A percentile compares a stretch with the other conserved stretches of the same genome.
These are phyloP conservation scores for Trebouxia sp. DNA, from an alignment of 139 green algal genomes.

Conservation along the genomic window DNA sequence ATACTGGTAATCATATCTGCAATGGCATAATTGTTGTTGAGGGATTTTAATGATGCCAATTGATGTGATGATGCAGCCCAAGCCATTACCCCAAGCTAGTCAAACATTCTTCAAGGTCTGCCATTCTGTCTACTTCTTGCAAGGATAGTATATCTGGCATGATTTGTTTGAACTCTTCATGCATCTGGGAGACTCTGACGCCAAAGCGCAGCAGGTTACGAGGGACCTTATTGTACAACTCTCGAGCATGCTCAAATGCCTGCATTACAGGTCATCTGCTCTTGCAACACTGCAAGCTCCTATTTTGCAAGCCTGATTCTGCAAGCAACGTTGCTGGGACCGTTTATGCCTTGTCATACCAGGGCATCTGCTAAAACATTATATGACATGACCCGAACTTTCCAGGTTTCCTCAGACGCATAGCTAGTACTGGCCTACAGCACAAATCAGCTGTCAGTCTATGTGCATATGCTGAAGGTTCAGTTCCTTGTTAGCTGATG, in stretches of 20 bases:
- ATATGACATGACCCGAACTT: not conserved
- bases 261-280: constrained; percentile 24
- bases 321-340: too few relatives aligned
- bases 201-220: constrained; percentile 52
- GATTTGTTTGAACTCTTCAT: constrained; percentile 47
- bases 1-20: constrained; percentile 60
- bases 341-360: too few relatives aligned
- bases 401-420: not conserved
- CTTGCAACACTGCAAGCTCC: too few relatives aligned
- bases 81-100: constrained; percentile 45
- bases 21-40: too few relatives aligned
- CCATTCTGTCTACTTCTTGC: constrained; percentile 79
- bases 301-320: too few relatives aligned
- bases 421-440: not conserved
- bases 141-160: constrained; percentile 71
- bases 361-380: not conserved
- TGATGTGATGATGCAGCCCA: too few relatives aligned
- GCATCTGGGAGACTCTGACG: constrained; percentile 36
- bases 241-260: constrained; percentile 57
- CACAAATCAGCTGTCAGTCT: not conserved
- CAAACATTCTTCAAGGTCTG: constrained; percentile 52
- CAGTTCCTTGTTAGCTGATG: too few relatives aligned
- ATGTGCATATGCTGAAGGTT: not conserved
- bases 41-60: too few relatives aligned
- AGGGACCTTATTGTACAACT: constrained; percentile 64